Evolutionary conservation across 352 stramenopile species (phyloP), one percentile per base, ranked within the genome.

Genomic region (Phytophthora macrochlamydospora): DNA sequence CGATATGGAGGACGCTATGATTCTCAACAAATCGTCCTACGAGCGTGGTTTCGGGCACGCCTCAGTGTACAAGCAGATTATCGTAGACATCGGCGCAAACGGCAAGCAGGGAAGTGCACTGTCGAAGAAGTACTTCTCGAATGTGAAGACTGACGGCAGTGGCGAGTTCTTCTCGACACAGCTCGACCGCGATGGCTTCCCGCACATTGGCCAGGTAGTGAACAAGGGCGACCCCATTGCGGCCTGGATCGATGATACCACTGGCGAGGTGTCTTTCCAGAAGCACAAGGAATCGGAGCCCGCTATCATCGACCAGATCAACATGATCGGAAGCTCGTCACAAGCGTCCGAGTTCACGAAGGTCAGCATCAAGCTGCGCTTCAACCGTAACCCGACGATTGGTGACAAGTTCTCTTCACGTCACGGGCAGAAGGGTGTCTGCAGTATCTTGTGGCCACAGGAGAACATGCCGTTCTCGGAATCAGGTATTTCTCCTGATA

Each of bases 341-440:
- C 79, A 93, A 73, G 75, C 81, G 24, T 89, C 83, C 1, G 89
- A 92, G 46, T 83, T 96, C 57, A 89, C 83, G 35, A 96, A 97
- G 68, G 93, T 93, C 13, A 91, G 87, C 51, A 94, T 99, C 48
- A 99, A 98, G 56, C 82, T 99, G 30, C 93, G 98, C 37, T 99
- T 99, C 79, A 97, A 95, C 67, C 91, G 98, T 67, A 99, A 99
- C 82, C 98, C 98, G 55, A 95, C 99, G 32, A 99, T 99, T 62
- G 98, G 98, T 63, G 98, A 99, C 81, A 99, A 99, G 79, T 99
- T 99, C 75, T 98, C 93, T 35, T 98, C 92, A 65, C 94, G 98
- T 61, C 98, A 99, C 81, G 98, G 98, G 56, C 98, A 99, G 81
- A 99, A 99, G 80, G 98, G 98, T 78, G 97, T 99, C 18, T 89